Percentiles rank a stretch among this genome's conserved stretches.
These are phyloP conservation scores for Fraxinus anomala DNA, from an alignment of 257 asterid species.

Conservation along the genomic window DNA sequence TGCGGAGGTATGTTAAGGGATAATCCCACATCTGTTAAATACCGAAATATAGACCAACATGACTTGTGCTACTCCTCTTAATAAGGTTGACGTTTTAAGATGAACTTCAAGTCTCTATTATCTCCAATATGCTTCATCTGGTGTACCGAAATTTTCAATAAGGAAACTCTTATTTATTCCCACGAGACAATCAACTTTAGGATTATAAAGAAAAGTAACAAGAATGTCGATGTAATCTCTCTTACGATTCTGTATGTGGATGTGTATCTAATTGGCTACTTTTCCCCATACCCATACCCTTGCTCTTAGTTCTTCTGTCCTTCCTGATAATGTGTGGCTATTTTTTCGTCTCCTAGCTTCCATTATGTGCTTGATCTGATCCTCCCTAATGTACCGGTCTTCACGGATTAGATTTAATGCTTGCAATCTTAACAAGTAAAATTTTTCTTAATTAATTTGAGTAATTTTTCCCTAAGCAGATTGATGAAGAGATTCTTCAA, in stretches of 20 bases:
- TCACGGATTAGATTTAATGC: neutral
- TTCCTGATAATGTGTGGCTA: neutral
- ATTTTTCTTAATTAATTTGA: conserved; percentile 1
- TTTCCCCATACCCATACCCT: too few species aligned
- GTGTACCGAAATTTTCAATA: neutral
- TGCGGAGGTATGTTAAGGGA: too few species aligned
- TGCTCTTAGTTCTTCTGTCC: neutral
- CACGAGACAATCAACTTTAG: neutral
- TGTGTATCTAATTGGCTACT: neutral
- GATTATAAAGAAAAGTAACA: neutral
- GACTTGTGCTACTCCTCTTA: too few species aligned
- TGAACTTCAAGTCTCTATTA: neutral
- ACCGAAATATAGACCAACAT: too few species aligned
- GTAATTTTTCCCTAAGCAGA: conserved; percentile 45
- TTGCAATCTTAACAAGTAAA: conserved; percentile 21
- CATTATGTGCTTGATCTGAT: conserved; percentile 13
- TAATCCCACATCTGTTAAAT: too few species aligned
- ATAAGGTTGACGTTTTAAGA: too few species aligned
- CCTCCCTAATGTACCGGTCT: neutral
- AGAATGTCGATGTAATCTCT: neutral
- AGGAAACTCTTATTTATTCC: neutral
- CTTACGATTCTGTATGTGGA: too few species aligned
- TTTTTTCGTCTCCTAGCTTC: neutral
- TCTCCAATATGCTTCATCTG: neutral
- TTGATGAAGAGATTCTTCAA: conserved; percentile 88